phyloP scores from a whole-genome alignment of 2,329 filamentous ascomycete genomes.

The Shiraia bambusicola region DNA sequence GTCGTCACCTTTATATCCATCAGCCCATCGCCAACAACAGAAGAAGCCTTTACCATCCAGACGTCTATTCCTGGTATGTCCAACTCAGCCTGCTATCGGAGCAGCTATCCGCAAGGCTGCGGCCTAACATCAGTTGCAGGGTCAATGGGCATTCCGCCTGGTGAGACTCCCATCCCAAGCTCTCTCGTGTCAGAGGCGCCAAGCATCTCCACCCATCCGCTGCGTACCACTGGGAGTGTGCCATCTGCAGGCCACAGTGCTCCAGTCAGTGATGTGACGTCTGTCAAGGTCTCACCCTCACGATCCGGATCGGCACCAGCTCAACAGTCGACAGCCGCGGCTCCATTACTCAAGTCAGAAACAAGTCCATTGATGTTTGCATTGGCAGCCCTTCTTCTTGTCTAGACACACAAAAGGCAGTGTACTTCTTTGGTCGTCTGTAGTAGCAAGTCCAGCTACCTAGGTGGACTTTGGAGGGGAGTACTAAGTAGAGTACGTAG shows the following conservation, averaged over 20 bases:
- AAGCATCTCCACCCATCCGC: background rate
- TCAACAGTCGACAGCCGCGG: conserved; percentile 22
- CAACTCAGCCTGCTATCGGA: conserved; percentile 21
- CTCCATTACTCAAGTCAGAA: conserved; percentile 14
- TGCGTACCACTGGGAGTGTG: background rate
- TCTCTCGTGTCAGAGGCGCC: background rate
- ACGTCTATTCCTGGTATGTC: conserved; percentile 22
- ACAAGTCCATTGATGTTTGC: conserved; percentile 16
- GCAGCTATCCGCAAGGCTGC: too few species aligned
- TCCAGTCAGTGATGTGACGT: background rate
- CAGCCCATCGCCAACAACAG: conserved; percentile 18
- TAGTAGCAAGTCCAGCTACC: too few species aligned
- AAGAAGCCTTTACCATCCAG: conserved; percentile 31
- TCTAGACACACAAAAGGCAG: conserved; percentile 11
- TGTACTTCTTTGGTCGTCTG: too few species aligned
- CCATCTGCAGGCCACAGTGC: background rate
- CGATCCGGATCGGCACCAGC: conserved; percentile 12
- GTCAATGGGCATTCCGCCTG: conserved; percentile 16
- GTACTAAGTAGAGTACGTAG: too few species aligned
- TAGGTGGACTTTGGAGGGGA: too few species aligned
- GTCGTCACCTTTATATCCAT: conserved; percentile 16
- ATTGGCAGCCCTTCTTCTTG: conserved; percentile 24
- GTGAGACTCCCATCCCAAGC: conserved; percentile 19
- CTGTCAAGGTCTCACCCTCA: conserved; percentile 1
- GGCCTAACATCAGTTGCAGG: conserved; percentile 7